phyloP scores from a whole-genome alignment of 2,329 filamentous ascomycete genomes.

The Fusarium camptoceras region DNA sequence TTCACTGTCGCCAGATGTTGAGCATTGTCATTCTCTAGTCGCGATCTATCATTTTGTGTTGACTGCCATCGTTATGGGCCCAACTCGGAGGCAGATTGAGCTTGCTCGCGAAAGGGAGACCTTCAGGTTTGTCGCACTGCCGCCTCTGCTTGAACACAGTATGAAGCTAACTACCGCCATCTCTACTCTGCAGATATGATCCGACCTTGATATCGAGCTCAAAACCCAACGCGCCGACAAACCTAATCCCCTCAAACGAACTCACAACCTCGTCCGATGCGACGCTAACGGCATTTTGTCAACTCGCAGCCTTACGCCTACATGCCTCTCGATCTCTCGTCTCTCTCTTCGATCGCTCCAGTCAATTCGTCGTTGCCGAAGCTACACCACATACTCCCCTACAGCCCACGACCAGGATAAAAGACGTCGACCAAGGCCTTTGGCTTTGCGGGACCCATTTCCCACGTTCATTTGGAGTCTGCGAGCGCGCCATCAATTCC shows the following conservation, averaged over 20 bases:
- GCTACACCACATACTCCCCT: neutral
- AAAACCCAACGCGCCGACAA: neutral
- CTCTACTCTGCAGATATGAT: neutral
- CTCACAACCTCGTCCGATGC: neutral
- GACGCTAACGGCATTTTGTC: neutral
- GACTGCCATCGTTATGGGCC: neutral
- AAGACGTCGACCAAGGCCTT: neutral
- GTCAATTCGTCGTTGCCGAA: conserved; percentile 1
- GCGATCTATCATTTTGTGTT: fast-evolving
- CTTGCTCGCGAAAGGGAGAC: conserved; percentile 9
- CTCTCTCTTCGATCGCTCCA: neutral
- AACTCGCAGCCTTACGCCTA: neutral
- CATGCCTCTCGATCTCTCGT: neutral
- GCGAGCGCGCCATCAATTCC: neutral
- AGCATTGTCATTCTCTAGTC: fast-evolving
- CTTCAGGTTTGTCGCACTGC: neutral
- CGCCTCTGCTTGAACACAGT: fast-evolving
- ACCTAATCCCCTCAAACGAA: neutral
- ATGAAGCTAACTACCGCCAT: neutral
- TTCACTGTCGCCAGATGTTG: neutral
- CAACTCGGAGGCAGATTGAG: neutral
- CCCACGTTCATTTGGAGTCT: conserved; percentile 3
- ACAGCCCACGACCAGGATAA: neutral
- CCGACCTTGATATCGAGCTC: neutral
- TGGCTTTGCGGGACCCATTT: conserved; percentile 3